Percentiles rank a stretch among this genome's conserved stretches.
Evolutionary conservation across 441 rosid species (phyloP).

Genomic region (Raphanus hybrid): DNA sequence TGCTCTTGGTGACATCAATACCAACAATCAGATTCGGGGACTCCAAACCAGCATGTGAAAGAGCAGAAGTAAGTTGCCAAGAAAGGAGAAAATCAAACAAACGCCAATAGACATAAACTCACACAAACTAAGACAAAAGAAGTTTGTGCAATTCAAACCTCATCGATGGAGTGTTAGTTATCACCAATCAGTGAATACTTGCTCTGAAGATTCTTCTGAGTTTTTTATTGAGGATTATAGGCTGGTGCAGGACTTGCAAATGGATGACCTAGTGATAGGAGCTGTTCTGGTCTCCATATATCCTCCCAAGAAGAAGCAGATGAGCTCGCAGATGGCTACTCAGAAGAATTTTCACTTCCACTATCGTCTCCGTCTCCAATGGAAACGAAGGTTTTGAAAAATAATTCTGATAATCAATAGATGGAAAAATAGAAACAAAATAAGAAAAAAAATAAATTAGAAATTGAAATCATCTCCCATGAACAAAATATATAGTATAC

Average conservation of each 20-base stretch:
- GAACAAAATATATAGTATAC: too few relatives aligned
- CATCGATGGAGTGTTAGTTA: conserved; percentile 70
- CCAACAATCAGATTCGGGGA: conserved; percentile 93
- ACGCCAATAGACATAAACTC: not conserved
- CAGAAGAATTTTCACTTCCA: too few relatives aligned
- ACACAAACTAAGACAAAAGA: conserved; percentile 16
- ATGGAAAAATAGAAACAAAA: too few relatives aligned
- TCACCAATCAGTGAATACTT: conserved; percentile 82
- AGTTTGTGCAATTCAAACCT: conserved; percentile 51
- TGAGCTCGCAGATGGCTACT: conserved; percentile 22
- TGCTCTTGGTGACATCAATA: conserved; percentile 76
- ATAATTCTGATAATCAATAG: too few relatives aligned
- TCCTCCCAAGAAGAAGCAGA: conserved; percentile 26
- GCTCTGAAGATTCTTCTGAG: conserved; percentile 64
- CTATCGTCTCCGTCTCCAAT: too few relatives aligned
- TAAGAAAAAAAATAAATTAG: too few relatives aligned
- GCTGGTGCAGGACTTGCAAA: too few relatives aligned
- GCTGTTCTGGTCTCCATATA: conserved; percentile 26
- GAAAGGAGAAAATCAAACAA: conserved; percentile 13
- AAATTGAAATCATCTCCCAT: too few relatives aligned
- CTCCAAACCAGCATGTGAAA: conserved; percentile 81
- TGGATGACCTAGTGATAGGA: not conserved
- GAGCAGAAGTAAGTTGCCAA: conserved; percentile 71
- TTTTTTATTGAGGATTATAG: conserved; percentile 19
- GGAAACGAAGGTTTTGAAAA: too few relatives aligned